Evolutionary conservation across 805 yeast genomes (phyloP).

Genomic region (Tetrapisispora pingtungensis): DNA sequence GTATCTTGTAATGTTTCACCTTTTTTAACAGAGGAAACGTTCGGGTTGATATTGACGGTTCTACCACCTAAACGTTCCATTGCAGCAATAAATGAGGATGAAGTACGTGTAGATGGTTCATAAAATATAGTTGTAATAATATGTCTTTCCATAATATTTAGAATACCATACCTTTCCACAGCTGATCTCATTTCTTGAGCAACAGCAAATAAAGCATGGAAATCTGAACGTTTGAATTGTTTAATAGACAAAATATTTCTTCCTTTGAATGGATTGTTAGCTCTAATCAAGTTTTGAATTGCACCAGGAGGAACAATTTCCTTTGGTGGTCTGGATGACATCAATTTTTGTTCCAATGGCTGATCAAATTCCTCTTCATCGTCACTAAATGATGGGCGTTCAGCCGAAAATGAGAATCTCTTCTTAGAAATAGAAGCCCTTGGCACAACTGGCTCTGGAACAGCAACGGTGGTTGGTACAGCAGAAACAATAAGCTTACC

Average conservation of each 20-base stretch:
- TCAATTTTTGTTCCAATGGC: conserved; percentile 39
- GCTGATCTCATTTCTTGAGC: conserved; percentile 97
- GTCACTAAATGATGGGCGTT: conserved; percentile 28
- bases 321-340: conserved; percentile 62
- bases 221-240: conserved; percentile 76
- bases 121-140: conserved; percentile 90
- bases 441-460: conserved; percentile 29
- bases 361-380: conserved; percentile 47
- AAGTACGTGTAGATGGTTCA: conserved; percentile 97
- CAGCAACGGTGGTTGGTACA: conserved; percentile 31
- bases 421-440: conserved; percentile 31
- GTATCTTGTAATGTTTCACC: conserved; percentile 98
- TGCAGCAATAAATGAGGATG: conserved; percentile 96
- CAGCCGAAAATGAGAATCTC: conserved; percentile 44
- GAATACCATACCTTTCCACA: conserved; percentile 91
- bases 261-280: conserved; percentile 83
- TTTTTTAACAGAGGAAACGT: conserved; percentile 89
- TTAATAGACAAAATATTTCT: conserved; percentile 81
- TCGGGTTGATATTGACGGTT: conserved; percentile 77
- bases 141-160: conserved; percentile 83
- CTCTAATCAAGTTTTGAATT: conserved; percentile 63
- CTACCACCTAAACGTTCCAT: conserved; percentile 99
- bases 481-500: conserved; percentile 49
- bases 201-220: conserved; percentile 87
- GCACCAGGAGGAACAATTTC: conserved; percentile 72